Percentiles rank a stretch among this genome's conserved stretches.
phyloP scores from a whole-genome alignment of 1,284 basidiomycete genomes.

The Coniophora puteana region DNA sequence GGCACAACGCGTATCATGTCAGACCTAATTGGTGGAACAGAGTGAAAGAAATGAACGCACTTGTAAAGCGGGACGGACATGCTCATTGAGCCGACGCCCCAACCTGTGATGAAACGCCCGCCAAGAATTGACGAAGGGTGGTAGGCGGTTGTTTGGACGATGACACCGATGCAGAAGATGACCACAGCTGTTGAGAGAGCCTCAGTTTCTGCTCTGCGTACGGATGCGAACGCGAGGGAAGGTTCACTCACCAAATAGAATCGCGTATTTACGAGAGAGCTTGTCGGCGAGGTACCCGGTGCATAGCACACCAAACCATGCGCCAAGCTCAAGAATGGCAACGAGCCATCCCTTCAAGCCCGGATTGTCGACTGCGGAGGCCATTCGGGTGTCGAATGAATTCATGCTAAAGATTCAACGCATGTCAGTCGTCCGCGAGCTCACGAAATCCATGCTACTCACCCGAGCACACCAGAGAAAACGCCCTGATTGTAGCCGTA shows the following conservation, averaged over 20 bases:
- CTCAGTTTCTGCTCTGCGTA: neutral
- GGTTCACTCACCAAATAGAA: constrained; percentile 57
- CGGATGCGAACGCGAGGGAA: neutral
- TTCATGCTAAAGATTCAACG: constrained; percentile 40
- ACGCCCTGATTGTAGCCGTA: constrained; percentile 53
- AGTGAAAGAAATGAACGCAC: too few species aligned
- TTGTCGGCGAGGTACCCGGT: constrained; percentile 71
- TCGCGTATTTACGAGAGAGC: constrained; percentile 69
- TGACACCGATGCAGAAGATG: constrained; percentile 66
- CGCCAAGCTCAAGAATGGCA: constrained; percentile 65
- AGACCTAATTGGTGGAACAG: constrained; percentile 4
- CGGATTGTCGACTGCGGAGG: constrained; percentile 43
- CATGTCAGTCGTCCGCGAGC: neutral
- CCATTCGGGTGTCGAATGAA: constrained; percentile 54
- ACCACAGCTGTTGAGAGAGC: constrained; percentile 45
- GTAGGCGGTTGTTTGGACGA: constrained; percentile 60
- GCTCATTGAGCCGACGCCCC: constrained; percentile 73
- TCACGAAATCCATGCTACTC: constrained; percentile 16
- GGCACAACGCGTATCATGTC: neutral
- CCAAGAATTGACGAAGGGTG: constrained; percentile 60
- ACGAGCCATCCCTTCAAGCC: constrained; percentile 66
- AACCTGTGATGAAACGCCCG: constrained; percentile 72
- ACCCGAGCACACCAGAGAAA: constrained; percentile 68
- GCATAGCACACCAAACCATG: constrained; percentile 69
- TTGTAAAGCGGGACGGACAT: constrained; percentile 80